Evolutionary conservation across 306 rosid species (phyloP).

Genomic region (Prinsepia uniflora): DNA sequence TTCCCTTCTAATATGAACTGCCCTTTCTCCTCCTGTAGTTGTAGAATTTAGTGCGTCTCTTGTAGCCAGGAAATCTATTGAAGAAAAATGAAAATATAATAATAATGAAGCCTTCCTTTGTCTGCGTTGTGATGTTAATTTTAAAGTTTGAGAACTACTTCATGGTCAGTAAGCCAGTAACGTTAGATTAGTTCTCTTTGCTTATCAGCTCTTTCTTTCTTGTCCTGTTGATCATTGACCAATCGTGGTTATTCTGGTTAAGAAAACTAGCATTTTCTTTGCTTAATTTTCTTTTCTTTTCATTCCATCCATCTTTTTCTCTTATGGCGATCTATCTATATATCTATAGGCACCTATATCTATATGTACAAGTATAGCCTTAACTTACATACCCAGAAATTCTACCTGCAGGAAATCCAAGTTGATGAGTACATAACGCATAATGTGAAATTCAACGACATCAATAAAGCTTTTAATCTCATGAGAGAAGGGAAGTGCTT

Average conservation of each 20-base stretch:
- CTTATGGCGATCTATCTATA: too few relatives aligned
- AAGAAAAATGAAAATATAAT: background rate
- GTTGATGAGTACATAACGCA: conserved; percentile 83
- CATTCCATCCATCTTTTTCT: too few relatives aligned
- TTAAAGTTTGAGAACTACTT: background rate
- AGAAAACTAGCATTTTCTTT: background rate
- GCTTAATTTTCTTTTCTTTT: too few relatives aligned
- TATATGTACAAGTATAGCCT: too few relatives aligned
- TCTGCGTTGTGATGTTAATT: background rate
- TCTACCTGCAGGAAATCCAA: conserved; percentile 66
- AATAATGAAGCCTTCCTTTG: background rate
- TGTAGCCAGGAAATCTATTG: background rate
- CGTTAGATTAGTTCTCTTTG: background rate
- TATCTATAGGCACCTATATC: too few relatives aligned
- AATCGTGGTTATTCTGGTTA: background rate
- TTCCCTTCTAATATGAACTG: background rate
- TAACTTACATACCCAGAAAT: background rate
- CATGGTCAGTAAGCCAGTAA: background rate
- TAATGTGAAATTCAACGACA: conserved; percentile 60
- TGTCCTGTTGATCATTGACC: background rate
- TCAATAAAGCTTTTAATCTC: conserved; percentile 77
- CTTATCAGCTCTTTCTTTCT: background rate
- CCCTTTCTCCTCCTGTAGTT: background rate
- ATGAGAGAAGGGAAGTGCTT: conserved; percentile 83
- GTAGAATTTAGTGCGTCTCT: background rate